A percentile compares a stretch with the other conserved stretches of the same genome.
phyloP scores from a whole-genome alignment of 208 protist genomes.

The Trypanosoma platydactyli region DNA sequence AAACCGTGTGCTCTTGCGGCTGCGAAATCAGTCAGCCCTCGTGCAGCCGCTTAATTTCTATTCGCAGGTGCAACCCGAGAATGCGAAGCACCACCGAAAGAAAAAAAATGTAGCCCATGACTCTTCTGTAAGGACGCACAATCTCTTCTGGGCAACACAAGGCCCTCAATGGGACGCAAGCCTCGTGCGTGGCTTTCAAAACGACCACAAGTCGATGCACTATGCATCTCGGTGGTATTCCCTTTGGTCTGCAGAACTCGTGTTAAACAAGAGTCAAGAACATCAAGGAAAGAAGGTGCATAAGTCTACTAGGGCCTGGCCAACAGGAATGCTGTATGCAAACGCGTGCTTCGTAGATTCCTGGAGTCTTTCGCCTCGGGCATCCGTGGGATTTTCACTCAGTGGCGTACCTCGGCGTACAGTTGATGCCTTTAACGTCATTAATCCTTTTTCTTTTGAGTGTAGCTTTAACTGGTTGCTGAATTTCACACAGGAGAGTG shows the following conservation, averaged over 20 bases:
- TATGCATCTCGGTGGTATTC: conserved; percentile 56
- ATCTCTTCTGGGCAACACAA: conserved; percentile 73
- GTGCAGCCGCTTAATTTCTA: conserved; percentile 28
- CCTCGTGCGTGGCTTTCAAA: conserved; percentile 57
- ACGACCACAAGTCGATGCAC: conserved; percentile 53
- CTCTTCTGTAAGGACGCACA: conserved; percentile 22
- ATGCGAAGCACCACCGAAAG: background rate
- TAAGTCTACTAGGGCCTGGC: no score
- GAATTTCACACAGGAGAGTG: conserved; percentile 17
- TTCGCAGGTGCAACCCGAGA: background rate
- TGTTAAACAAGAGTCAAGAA: background rate
- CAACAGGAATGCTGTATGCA: conserved; percentile 36
- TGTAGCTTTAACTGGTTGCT: conserved; percentile 70
- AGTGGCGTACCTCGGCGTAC: conserved; percentile 38
- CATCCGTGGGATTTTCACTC: conserved; percentile 64
- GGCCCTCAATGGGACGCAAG: conserved; percentile 48
- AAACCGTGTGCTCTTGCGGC: conserved; percentile 29
- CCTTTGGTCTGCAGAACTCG: conserved; percentile 47
- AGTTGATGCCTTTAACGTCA: conserved; percentile 49
- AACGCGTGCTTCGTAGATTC: conserved; percentile 64
- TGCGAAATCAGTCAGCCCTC: conserved; percentile 46
- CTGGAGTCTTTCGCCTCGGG: conserved; percentile 36
- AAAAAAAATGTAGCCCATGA: background rate
- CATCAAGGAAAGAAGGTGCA: no score
- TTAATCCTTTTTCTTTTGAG: conserved; percentile 47